These are phyloP conservation scores for Excoecaria agallocha DNA, from an alignment of 345 rosid genomes.

Conservation along the genomic window DNA sequence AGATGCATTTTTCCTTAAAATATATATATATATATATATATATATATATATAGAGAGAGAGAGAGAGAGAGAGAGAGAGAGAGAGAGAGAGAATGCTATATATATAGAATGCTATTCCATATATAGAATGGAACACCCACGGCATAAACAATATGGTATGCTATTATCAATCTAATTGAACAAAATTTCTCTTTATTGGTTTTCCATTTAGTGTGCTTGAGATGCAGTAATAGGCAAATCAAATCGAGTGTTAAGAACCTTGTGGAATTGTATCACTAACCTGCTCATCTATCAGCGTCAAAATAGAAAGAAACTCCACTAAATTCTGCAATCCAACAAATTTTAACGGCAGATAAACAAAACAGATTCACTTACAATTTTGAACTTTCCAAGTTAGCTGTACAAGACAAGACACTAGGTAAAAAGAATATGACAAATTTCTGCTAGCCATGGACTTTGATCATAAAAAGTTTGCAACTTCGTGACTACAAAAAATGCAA, in stretches of 20 bases:
- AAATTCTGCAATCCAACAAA: neutral
- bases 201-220: too few species aligned
- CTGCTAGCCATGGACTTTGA: neutral
- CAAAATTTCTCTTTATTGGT: too few species aligned
- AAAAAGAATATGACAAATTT: neutral
- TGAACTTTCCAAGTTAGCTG: neutral
- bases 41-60: too few species aligned
- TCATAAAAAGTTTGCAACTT: neutral
- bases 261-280: neutral
- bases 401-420: neutral
- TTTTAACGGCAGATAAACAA: neutral
- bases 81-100: too few species aligned
- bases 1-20: too few species aligned
- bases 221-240: neutral
- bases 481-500: neutral
- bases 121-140: too few species aligned
- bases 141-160: too few species aligned
- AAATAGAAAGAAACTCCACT: neutral
- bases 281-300: neutral
- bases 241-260: neutral
- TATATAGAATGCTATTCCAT: too few species aligned
- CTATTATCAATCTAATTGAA: too few species aligned
- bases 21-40: too few species aligned
- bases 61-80: too few species aligned
- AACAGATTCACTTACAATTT: neutral